A percentile compares a stretch with the other conserved stretches of the same genome.
phyloP scores from a whole-genome alignment of 768 basidiomycete genomes.

The Termitomyces heimii region DNA sequence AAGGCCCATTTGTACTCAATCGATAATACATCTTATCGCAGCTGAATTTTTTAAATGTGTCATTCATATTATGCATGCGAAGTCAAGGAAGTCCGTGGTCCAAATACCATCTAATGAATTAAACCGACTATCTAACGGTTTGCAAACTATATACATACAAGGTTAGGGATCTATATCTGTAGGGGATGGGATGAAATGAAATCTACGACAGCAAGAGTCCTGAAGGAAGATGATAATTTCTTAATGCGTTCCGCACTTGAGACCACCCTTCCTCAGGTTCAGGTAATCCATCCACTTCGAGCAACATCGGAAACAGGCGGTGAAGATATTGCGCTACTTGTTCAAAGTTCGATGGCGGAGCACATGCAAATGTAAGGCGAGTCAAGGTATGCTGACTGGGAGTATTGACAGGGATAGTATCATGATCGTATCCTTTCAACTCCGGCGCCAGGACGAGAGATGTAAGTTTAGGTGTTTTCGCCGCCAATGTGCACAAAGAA shows the following conservation, averaged over 20 bases:
- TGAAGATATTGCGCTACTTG: slow-evolving; percentile 24
- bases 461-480: slow-evolving; percentile 18
- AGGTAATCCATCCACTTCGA: slow-evolving; percentile 27
- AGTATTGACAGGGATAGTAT: background rate
- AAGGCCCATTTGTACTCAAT: background rate
- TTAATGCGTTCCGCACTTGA: slow-evolving; percentile 5
- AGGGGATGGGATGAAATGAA: background rate
- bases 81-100: background rate
- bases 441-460: slow-evolving; percentile 27
- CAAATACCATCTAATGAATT: background rate
- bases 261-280: slow-evolving; percentile 26
- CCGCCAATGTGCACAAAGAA: slow-evolving; percentile 22
- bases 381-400: slow-evolving; percentile 21
- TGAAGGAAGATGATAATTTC: background rate
- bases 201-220: background rate
- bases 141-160: background rate
- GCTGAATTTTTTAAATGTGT: background rate
- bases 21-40: background rate
- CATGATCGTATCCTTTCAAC: slow-evolving; percentile 3
- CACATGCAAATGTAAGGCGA: slow-evolving; percentile 28
- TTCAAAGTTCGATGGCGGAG: slow-evolving; percentile 20
- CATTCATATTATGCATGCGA: too few relatives aligned
- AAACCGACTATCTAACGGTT: background rate
- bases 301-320: slow-evolving; percentile 33
- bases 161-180: slow-evolving; percentile 1